These are phyloP conservation scores for Stygiomarasmius scandens DNA, from an alignment of 1,284 basidiomycete species.

Conservation along the genomic window DNA sequence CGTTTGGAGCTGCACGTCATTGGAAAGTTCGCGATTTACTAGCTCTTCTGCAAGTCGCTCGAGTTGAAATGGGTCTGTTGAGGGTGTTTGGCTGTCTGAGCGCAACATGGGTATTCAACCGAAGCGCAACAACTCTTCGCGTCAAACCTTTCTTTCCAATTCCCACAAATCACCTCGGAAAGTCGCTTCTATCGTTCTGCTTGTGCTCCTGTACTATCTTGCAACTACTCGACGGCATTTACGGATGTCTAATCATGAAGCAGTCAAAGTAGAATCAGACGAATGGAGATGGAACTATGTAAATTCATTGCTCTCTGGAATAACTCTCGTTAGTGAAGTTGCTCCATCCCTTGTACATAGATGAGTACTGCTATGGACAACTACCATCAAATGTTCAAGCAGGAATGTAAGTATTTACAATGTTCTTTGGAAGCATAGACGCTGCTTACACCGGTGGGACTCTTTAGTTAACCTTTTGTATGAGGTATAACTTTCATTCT, in stretches of 20 bases:
- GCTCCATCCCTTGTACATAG: background rate
- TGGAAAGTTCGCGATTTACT: conserved; percentile 52
- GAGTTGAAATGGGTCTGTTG: conserved; percentile 61
- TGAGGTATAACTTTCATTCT: conserved; percentile 25
- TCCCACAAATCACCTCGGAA: too few species aligned
- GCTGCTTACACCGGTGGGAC: too few species aligned
- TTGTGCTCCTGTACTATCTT: background rate
- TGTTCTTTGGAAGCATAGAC: too few species aligned
- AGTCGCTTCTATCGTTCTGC: background rate
- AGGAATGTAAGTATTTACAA: conserved; percentile 25
- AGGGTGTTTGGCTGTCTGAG: conserved; percentile 8
- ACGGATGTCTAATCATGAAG: background rate
- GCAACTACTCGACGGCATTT: background rate
- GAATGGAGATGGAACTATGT: conserved; percentile 34
- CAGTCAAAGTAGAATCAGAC: conserved; percentile 15
- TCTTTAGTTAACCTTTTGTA: conserved; percentile 39
- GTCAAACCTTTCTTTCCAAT: too few species aligned
- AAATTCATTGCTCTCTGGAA: background rate
- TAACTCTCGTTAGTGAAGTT: too few species aligned
- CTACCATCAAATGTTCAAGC: conserved; percentile 28
- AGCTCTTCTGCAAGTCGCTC: conserved; percentile 76
- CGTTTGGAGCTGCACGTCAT: conserved; percentile 18
- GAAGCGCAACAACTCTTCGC: too few species aligned
- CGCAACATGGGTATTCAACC: too few species aligned
- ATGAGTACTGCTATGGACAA: conserved; percentile 21